phyloP scores from a whole-genome alignment of 805 yeast genomes.

The Metschnikowia cerradonensis region DNA sequence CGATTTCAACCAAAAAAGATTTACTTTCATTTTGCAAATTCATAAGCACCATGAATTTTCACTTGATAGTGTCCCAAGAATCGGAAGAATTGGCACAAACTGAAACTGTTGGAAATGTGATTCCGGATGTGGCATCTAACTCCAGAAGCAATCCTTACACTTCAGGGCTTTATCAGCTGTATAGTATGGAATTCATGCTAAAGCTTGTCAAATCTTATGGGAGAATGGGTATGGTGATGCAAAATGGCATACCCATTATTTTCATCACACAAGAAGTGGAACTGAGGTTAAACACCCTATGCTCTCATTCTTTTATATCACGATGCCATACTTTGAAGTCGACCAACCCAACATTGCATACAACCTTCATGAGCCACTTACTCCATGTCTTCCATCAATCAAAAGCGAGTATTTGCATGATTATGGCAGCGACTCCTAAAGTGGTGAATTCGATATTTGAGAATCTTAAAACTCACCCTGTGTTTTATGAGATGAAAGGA shows the following conservation, averaged over 20 bases:
- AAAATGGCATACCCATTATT: neutral
- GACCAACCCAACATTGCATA: constrained; percentile 10
- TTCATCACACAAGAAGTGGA: neutral
- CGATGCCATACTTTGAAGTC: neutral
- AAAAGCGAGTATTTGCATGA: constrained; percentile 38
- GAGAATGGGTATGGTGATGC: neutral
- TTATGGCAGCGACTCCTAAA: constrained; percentile 38
- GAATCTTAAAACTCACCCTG: constrained; percentile 19
- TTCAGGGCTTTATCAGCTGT: neutral
- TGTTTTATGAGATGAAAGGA: constrained; percentile 17
- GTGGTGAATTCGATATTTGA: constrained; percentile 31
- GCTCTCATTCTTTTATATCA: constrained; percentile 5
- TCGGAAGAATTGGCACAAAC: neutral
- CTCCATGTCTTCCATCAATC: constrained; percentile 35
- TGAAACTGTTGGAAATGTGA: neutral
- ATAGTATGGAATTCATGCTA: neutral
- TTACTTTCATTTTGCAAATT: neutral
- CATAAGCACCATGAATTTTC: neutral
- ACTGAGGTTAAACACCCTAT: neutral
- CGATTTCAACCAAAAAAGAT: neutral
- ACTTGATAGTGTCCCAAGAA: neutral
- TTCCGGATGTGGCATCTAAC: neutral
- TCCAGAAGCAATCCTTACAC: neutral
- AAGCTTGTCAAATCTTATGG: neutral
- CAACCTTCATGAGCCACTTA: constrained; percentile 24